These are phyloP conservation scores for Salvia miltiorrhiza DNA, from an alignment of 257 asterid species.

Conservation along the genomic window DNA sequence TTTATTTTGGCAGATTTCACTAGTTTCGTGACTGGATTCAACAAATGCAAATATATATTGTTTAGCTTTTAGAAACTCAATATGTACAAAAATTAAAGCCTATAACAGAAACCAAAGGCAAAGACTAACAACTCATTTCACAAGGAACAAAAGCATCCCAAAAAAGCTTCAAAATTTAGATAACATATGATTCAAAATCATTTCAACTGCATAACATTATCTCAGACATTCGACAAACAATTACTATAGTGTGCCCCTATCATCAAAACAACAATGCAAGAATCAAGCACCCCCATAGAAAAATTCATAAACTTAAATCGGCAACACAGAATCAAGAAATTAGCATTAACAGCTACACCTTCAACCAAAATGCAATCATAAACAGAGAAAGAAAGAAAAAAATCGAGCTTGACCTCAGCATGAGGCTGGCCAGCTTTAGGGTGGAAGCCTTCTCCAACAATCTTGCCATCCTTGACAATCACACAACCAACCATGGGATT, in stretches of 20 bases:
- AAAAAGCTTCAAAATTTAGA: not conserved
- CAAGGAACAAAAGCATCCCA: not conserved
- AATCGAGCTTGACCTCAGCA: conserved; percentile 66
- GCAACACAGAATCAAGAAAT: not conserved
- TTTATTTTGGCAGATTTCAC: too few relatives aligned
- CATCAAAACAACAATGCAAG: too few relatives aligned
- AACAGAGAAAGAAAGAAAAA: not conserved
- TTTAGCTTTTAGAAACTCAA: not conserved
- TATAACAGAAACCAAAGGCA: not conserved
- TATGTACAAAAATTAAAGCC: not conserved
- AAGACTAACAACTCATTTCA: not conserved
- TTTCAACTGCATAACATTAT: too few relatives aligned
- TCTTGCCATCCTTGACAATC: too few relatives aligned
- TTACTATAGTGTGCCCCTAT: too few relatives aligned
- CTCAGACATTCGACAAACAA: not conserved
- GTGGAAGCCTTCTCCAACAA: too few relatives aligned
- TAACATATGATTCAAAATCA: too few relatives aligned
- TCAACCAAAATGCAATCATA: conserved; percentile 1
- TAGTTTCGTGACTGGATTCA: not conserved
- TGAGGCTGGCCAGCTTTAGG: too few relatives aligned
- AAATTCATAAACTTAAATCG: too few relatives aligned
- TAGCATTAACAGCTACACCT: not conserved
- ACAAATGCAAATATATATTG: not conserved
- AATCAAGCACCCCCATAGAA: too few relatives aligned
- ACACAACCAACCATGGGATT: too few relatives aligned